Conservation (phyloP, 2,329 filamentous ascomycete species). For the Daldinia eschscholtzii region DNA sequence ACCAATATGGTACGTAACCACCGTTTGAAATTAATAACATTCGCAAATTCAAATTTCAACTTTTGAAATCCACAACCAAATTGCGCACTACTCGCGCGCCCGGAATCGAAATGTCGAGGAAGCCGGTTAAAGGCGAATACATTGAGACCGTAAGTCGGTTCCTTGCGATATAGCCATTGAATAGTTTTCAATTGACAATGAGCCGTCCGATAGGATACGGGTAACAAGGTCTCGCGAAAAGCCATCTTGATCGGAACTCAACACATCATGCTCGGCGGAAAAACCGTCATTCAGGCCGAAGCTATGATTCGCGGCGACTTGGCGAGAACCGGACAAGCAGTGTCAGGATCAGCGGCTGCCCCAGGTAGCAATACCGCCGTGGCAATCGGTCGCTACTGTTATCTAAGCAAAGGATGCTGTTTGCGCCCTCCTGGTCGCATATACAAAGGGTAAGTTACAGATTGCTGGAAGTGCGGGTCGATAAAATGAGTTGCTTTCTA, state of each 20-base stretch:
- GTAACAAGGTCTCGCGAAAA: constrained; percentile 97
- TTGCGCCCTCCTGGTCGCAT: constrained; percentile 86
- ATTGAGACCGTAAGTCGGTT: constrained; percentile 84
- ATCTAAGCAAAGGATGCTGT: constrained; percentile 82
- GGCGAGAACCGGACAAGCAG: constrained; percentile 66
- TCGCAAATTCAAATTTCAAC: neutral
- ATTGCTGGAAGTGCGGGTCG: neutral
- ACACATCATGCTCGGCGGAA: constrained; percentile 97
- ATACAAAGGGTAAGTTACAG: constrained; percentile 73
- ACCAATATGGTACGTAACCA: too few relatives aligned
- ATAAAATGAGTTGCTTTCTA: neutral
- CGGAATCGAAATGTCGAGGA: constrained; percentile 74
- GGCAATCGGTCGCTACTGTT: constrained; percentile 90
- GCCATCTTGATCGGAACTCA: constrained; percentile 93
- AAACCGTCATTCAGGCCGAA: constrained; percentile 94
- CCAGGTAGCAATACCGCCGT: constrained; percentile 75
- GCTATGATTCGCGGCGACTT: constrained; percentile 95
- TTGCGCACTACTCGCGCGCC: neutral
- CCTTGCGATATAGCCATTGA: neutral
- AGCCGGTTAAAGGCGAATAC: constrained; percentile 88
- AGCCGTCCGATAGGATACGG: constrained; percentile 78
- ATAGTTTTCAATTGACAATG: neutral
- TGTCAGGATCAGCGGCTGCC: constrained; percentile 56
- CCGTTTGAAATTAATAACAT: too few relatives aligned
- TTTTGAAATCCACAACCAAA: neutral